Evolutionary conservation across 169 alveolate genomes (phyloP).

Genomic region (Eimeria necatrix): DNA sequence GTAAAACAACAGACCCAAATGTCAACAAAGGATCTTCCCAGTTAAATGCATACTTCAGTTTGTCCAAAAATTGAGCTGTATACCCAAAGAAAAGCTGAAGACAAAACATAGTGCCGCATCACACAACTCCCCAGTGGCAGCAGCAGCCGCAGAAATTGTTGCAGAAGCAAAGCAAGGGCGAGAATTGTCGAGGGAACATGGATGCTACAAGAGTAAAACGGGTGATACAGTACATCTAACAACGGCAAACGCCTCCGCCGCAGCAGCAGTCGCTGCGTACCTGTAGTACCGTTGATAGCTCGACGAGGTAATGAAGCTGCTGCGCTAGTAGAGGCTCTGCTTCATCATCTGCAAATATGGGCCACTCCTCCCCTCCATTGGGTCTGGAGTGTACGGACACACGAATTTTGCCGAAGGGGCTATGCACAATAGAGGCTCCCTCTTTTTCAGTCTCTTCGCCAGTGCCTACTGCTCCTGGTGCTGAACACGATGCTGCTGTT

Average conservation of each 20-base stretch:
- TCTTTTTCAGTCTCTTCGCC: neutral
- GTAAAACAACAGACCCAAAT: slow-evolving; percentile 38
- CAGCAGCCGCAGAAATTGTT: neutral
- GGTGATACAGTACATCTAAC: neutral
- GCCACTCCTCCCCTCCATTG: slow-evolving; percentile 68
- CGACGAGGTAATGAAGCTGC: slow-evolving; percentile 72
- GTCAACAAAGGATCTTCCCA: slow-evolving; percentile 81
- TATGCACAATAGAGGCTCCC: slow-evolving; percentile 15
- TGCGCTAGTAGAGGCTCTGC: slow-evolving; percentile 71
- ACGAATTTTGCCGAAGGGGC: slow-evolving; percentile 78
- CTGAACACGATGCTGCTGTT: neutral
- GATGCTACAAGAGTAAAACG: no score
- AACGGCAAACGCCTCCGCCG: neutral
- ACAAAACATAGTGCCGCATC: neutral
- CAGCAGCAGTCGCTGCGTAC: slow-evolving; percentile 64
- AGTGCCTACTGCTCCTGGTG: slow-evolving; percentile 34
- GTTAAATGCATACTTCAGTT: slow-evolving; percentile 81
- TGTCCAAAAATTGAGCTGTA: slow-evolving; percentile 68
- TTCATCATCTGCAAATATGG: slow-evolving; percentile 80
- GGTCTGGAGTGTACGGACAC: slow-evolving; percentile 67
- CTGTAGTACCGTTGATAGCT: slow-evolving; percentile 76
- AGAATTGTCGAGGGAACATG: no score
- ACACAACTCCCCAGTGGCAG: neutral
- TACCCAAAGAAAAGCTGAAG: slow-evolving; percentile 76
- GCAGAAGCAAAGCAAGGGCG: neutral